Base-by-base conservation (phyloP, 2,329 filamentous ascomycete genomes). In the Calonectria fujianensis region DNA sequence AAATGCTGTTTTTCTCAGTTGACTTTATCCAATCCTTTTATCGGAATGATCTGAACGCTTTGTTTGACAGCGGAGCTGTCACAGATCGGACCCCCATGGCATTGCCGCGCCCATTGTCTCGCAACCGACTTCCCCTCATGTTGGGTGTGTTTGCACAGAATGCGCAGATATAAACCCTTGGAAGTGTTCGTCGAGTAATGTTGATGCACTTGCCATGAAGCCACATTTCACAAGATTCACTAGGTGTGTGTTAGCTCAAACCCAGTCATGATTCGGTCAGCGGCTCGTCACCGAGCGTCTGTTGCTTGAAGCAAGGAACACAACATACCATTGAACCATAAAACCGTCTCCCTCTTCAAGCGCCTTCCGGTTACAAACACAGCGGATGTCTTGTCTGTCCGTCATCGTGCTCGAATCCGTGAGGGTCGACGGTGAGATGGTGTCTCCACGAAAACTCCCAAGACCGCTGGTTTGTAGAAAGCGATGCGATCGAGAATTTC, bases 161-260 rank as follows among this genome's bases (percentile, higher is more conserved):
- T 1, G 89, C 88, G 80, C 92, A 93, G 45, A 93, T 90, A 78
- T 93, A 93, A 7, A 93, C 90, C 16, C 87, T 86, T 7, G 91
- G 90, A 77, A 91, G 87, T n/a, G 87, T 88, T 72, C 89, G 87
- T 63, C 87, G 87, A 59, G 88, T 89, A 75, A 93, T 90, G 75
- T 91, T 91, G 78, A 93, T 87, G 81, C 92, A 93, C 72, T 87
- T 87, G n/a, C 90, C 91, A 80, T 93, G 92, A 37, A 93, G 88
- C 88, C 89, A 92, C 86, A 92, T 89, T 79, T 93, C 91, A 81
- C 92, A 93, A 31, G 90, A 91, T 84, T 93, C 89, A 79, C 91
- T 93, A 64, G 32, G 20, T 61, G 24, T 10, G 69, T 69, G 79
- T 82, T 64, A 82, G 79, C 75, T 51, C 69, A 74, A 72, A 70